Base-by-base conservation (phyloP, 108 stramenopile species). In the Parietichytrium sp. region DNA sequence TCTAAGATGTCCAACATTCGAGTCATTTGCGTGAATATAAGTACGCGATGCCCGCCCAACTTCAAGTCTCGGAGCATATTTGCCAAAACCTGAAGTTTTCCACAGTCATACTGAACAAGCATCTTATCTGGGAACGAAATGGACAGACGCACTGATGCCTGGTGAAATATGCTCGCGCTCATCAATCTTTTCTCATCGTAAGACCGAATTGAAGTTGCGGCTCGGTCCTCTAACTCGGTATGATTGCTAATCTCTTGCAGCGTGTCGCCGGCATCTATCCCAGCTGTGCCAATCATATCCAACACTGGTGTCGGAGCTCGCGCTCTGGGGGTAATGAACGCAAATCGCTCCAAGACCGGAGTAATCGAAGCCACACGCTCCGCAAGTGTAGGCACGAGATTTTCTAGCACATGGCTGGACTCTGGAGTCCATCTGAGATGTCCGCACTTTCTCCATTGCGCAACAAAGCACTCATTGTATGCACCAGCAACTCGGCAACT, bases 71-170 rank as follows among this genome's bases (percentile, higher is more conserved):
- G 89, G 4, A 99, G 89, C 3, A 98, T 89, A n/a, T 61, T 83
- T 1, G 96, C 91, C 26, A 99, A 85, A n/a, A 84, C 88, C 85
- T 97, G 96, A n/a, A 98, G 91, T 84, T 99, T 97, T 1, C 96
- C 97, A 16, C 95, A 91, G 86, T 99, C 98, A 81, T 88, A 97
- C 80, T 99, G 96, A 20, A 98, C 87, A 7, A 98, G 85, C 55
- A 93, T 92, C 42, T 94, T 92, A 83, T 97, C 97, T 8, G 97
- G 98, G 79, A 99, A 97, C 54, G 61, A 16, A 45, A 72, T 33
- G 10, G 13, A 45, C 10, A 23, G 61, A 0, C 61, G 61, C 6
- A 72, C 33, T 25, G 61, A 33, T 15, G 61, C 61, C 10, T 33
- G 61, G 61, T 72, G 61, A 10, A 72, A 27, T 6, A 72, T 6